Percentiles rank a stretch among this genome's conserved stretches.
These are phyloP conservation scores for Rhizodiscina lignyota DNA, from an alignment of 495 filamentous ascomycete genomes.

Conservation along the genomic window DNA sequence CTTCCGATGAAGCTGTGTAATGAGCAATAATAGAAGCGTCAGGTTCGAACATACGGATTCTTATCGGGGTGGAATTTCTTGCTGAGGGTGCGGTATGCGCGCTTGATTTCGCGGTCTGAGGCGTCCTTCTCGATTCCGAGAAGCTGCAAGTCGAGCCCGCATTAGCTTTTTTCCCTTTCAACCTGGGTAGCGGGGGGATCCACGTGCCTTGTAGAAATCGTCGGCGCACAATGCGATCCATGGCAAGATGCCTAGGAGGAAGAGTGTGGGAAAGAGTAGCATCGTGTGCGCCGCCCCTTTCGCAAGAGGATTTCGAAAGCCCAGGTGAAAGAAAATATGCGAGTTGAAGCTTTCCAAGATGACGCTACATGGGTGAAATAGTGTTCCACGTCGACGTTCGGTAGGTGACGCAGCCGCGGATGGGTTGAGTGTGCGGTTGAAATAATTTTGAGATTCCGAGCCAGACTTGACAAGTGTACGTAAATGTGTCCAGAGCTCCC, in stretches of 20 bases:
- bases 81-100: constrained; percentile 81
- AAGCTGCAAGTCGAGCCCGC: constrained; percentile 28
- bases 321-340: too few relatives aligned
- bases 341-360: too few relatives aligned
- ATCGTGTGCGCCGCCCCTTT: too few relatives aligned
- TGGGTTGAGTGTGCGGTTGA: too few relatives aligned
- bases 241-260: constrained; percentile 20
- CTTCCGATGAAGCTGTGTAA: neutral
- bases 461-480: too few relatives aligned
- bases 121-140: constrained; percentile 69
- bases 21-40: constrained; percentile 3
- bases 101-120: constrained; percentile 81
- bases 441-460: too few relatives aligned
- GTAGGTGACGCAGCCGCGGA: too few relatives aligned
- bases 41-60: constrained; percentile 58
- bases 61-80: constrained; percentile 98
- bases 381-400: too few relatives aligned
- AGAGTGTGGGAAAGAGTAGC: neutral
- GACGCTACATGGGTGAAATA: too few relatives aligned
- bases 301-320: too few relatives aligned
- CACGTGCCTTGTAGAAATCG: constrained; percentile 74
- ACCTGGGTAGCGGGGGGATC: neutral
- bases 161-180: neutral
- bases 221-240: constrained; percentile 41
- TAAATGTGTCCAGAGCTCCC: too few relatives aligned